Conservation (phyloP, 306 rosid species). For the Rubus parviflorus region DNA sequence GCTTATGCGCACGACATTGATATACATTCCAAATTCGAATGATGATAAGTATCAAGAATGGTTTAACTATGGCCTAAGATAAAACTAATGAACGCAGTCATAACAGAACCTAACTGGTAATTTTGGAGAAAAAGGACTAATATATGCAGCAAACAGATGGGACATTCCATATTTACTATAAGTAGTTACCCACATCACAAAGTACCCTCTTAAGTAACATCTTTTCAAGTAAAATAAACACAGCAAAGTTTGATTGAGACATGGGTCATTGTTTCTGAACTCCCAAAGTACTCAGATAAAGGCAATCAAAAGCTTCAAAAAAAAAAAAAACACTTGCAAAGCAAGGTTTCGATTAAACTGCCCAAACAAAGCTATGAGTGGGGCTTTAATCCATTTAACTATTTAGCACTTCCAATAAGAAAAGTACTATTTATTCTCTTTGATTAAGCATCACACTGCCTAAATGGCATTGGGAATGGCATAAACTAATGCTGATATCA, state of each 20-base stretch:
- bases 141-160: slow-evolving; percentile 2
- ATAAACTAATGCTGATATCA: slow-evolving; percentile 51
- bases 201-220: slow-evolving; percentile 13
- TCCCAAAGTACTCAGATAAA: slow-evolving; percentile 50
- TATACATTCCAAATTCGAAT: too few relatives aligned
- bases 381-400: slow-evolving; percentile 40
- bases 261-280: slow-evolving; percentile 40
- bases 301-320: slow-evolving; percentile 46
- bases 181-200: slow-evolving; percentile 3
- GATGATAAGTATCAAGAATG: too few relatives aligned
- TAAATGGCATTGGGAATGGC: slow-evolving; percentile 71
- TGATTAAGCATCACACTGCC: slow-evolving; percentile 48
- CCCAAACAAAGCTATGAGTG: slow-evolving; percentile 51
- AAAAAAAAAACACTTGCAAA: slow-evolving; percentile 42
- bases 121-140: neutral
- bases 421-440: slow-evolving; percentile 29
- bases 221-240: slow-evolving; percentile 4
- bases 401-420: slow-evolving; percentile 33
- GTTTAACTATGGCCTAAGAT: neutral
- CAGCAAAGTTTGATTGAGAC: slow-evolving; percentile 33
- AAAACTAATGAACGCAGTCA: neutral
- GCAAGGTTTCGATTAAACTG: slow-evolving; percentile 49
- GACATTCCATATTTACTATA: slow-evolving; percentile 11
- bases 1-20: too few relatives aligned
- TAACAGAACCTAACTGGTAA: neutral